A percentile compares a stretch with the other conserved stretches of the same genome.
Conservation (phyloP, 2,329 filamentous ascomycete genomes). For the Xylaria sp. region DNA sequence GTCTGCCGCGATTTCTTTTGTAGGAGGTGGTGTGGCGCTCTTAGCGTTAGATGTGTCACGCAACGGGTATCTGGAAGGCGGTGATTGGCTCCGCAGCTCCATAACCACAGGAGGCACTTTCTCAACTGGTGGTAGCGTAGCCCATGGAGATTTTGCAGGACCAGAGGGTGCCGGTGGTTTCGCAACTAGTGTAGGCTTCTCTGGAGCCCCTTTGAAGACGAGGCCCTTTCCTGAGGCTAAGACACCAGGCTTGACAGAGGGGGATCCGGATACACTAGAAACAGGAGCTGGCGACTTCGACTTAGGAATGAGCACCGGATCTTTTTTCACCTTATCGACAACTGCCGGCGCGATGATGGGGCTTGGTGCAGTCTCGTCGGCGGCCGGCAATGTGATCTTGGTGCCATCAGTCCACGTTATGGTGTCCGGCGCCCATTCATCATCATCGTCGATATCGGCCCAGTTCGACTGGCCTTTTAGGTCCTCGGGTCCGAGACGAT, state of each 20-base stretch:
- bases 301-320: slow-evolving; percentile 52
- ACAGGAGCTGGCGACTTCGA: slow-evolving; percentile 58
- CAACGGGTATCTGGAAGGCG: slow-evolving; percentile 59
- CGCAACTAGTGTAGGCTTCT: slow-evolving; percentile 78
- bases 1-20: slow-evolving; percentile 91
- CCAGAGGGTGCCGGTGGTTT: slow-evolving; percentile 75
- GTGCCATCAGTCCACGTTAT: slow-evolving; percentile 92
- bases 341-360: slow-evolving; percentile 40
- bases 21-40: slow-evolving; percentile 60
- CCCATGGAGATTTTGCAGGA: slow-evolving; percentile 92
- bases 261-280: slow-evolving; percentile 49
- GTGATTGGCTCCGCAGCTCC: slow-evolving; percentile 59
- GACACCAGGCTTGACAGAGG: slow-evolving; percentile 58
- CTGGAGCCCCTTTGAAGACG: slow-evolving; percentile 73
- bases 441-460: slow-evolving; percentile 91
- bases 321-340: slow-evolving; percentile 58
- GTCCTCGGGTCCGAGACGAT: slow-evolving; percentile 80
- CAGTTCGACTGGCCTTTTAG: slow-evolving; percentile 81
- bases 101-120: slow-evolving; percentile 76
- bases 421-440: slow-evolving; percentile 85
- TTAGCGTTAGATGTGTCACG: slow-evolving; percentile 69
- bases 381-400: slow-evolving; percentile 77
- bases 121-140: slow-evolving; percentile 83
- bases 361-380: slow-evolving; percentile 60
- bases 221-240: slow-evolving; percentile 69